These are phyloP conservation scores for Prasinococcaceae sp. DNA, from an alignment of 139 green algal genomes.

Conservation along the genomic window DNA sequence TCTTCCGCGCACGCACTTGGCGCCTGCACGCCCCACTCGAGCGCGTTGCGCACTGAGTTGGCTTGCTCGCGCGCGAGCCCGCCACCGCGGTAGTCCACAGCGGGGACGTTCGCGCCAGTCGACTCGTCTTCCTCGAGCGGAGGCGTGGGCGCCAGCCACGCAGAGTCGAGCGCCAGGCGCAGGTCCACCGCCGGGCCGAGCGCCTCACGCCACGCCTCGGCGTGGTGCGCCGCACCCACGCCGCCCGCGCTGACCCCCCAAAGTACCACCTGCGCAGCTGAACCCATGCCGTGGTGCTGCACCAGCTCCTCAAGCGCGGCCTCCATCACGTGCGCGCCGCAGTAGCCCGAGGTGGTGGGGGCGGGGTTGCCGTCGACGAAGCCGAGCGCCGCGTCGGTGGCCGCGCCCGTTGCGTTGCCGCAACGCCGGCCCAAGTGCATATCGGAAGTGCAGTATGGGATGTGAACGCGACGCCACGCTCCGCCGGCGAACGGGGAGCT, in stretches of 20 bases:
- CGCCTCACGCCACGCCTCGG: neutral
- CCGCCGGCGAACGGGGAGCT: too few relatives aligned
- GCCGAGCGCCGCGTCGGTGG: neutral
- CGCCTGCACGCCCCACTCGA: neutral
- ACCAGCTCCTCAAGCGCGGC: neutral
- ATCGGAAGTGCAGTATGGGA: slow-evolving; percentile 1
- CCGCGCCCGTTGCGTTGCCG: neutral
- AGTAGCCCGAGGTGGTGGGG: neutral
- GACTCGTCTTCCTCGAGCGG: too few relatives aligned
- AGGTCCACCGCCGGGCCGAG: neutral
- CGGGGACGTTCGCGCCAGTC: neutral
- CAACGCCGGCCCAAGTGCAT: neutral
- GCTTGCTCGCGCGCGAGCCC: too few relatives aligned
- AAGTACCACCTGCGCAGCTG: neutral
- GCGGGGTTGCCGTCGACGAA: neutral
- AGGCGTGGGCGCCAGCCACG: neutral
- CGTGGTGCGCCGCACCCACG: neutral
- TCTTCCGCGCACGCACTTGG: too few relatives aligned
- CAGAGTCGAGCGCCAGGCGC: neutral
- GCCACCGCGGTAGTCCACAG: neutral
- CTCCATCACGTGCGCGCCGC: neutral
- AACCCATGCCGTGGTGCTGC: neutral
- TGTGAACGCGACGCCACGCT: neutral
- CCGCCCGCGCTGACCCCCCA: neutral
- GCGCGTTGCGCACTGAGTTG: too few relatives aligned